Base-by-base conservation (phyloP, 140 eudicot genomes). In the Cichorium intybus region DNA sequence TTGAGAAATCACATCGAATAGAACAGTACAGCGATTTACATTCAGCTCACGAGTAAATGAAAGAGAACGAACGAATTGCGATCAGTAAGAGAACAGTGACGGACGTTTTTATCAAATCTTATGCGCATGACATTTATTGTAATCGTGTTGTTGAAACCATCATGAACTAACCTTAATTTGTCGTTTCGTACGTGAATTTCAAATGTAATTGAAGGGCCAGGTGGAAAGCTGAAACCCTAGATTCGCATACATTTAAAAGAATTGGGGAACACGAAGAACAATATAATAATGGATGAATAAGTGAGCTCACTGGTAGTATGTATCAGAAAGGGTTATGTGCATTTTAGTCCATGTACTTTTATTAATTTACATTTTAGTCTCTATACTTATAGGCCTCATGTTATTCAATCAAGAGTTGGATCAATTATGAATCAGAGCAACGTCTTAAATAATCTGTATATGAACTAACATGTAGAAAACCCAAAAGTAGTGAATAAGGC, bases 181-280 rank as follows among this genome's bases (percentile, higher is more conserved):
- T 53, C 10, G 71, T 27, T 41, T 52, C 18, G 20, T 31, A 14
- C 15, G 64, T 20, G 20, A 61, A 39, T 29, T 59, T 72, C 50
- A 72, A 29, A 57, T 62, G 75, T 48, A 70, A 60, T 49, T 70
- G 62, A 70, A 61, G 45, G 41, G 71, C 64, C 71, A 52, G 64
- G 64, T 62, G 64, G 47, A 71, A 71, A 52, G 55, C 45, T 64
- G 72, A 72, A 72, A 63, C 77, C 77, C 77, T 72, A 72, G 66
- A 64, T 72, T 72, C 37, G 64, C 31, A 53, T 53, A 46, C 71
- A 64, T 59, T 50, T 72, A 55, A 18, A 43, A 55, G 56, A 70
- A 70, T 70, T 70, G 69, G 75, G 62, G 66, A 54, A 56, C 63
- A 31, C 45, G 45, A 57, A 33, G 9, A 31, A 57, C 24, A 28